Percentiles rank a stretch among this genome's conserved stretches.
These are phyloP conservation scores for Rhododendron simsii DNA, from an alignment of 148 eudicot species.

Conservation along the genomic window DNA sequence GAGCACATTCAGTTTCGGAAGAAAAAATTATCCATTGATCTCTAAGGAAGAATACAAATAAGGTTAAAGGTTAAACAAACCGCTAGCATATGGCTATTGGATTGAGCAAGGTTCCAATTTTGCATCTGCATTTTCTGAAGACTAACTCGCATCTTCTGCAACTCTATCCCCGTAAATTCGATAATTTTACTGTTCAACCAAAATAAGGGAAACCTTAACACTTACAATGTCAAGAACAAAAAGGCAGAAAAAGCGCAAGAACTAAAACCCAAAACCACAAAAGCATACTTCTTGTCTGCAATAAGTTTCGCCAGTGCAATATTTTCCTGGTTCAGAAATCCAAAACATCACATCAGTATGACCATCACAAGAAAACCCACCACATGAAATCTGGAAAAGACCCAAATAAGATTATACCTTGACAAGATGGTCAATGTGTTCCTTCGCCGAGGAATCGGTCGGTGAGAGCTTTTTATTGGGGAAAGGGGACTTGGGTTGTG, in stretches of 20 bases:
- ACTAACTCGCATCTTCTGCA: conserved; percentile 32
- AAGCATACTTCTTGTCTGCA: conserved; percentile 38
- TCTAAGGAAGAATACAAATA: not conserved
- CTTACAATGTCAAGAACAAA: not conserved
- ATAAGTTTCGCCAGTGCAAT: conserved; percentile 14
- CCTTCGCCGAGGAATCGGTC: conserved; percentile 25
- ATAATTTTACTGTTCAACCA: conserved; percentile 43
- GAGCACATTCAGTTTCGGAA: not conserved
- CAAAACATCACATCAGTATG: not conserved
- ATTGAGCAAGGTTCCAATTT: conserved; percentile 68
- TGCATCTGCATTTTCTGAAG: conserved; percentile 54
- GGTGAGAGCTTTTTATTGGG: conserved; percentile 14
- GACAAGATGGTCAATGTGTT: conserved; percentile 42
- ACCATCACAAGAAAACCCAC: conserved; percentile 7
- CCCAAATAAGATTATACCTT: conserved; percentile 31
- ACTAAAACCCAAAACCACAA: conserved; percentile 7
- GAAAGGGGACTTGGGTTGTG: conserved; percentile 42
- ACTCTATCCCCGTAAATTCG: conserved; percentile 45
- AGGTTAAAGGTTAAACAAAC: conserved; percentile 21
- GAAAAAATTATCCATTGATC: not conserved
- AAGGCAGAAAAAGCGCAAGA: not conserved
- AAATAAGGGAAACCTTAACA: conserved; percentile 8
- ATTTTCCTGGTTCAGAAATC: conserved; percentile 17
- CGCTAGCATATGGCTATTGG: conserved; percentile 57
- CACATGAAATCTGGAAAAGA: not conserved